Percentiles rank a stretch among this genome's conserved stretches.
Conservation (phyloP, 192 early-diverging fungal species). For the Gigaspora rosea region DNA sequence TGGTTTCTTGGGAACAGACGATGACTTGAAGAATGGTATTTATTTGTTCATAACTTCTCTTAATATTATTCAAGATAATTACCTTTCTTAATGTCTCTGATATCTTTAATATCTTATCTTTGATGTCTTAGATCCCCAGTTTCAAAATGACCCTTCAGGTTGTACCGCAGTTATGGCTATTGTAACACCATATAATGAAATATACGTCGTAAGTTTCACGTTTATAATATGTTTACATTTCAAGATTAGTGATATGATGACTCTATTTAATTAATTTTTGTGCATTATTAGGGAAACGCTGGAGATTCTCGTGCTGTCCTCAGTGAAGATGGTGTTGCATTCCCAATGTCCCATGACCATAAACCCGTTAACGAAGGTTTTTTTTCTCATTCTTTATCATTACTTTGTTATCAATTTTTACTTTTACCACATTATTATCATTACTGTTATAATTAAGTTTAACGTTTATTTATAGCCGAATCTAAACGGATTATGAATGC, state of each 20-base stretch:
- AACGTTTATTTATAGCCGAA: slow-evolving; percentile 53
- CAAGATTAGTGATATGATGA: neutral
- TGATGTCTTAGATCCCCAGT: slow-evolving; percentile 64
- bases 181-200: slow-evolving; percentile 78
- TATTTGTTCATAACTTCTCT: neutral
- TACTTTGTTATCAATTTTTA: slow-evolving; percentile 1
- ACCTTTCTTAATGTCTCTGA: no score
- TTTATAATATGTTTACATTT: neutral
- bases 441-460: neutral
- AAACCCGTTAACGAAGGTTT: slow-evolving; percentile 84
- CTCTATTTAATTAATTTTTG: neutral
- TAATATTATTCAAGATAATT: no score
- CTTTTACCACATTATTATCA: neutral
- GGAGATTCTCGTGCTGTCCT: slow-evolving; percentile 96
- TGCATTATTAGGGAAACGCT: slow-evolving; percentile 70
- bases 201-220: slow-evolving; percentile 64
- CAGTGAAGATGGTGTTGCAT: slow-evolving; percentile 72
- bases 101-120: neutral
- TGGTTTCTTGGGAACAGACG: slow-evolving; percentile 83
- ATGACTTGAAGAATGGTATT: slow-evolving; percentile 71
- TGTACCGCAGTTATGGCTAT: slow-evolving; percentile 93
- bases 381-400: slow-evolving; percentile 25
- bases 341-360: slow-evolving; percentile 88
- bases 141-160: slow-evolving; percentile 83
- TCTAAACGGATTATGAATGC: slow-evolving; percentile 81